Conservation (phyloP, 2,329 filamentous ascomycete genomes). For the Colletotrichum chrysophilum region DNA sequence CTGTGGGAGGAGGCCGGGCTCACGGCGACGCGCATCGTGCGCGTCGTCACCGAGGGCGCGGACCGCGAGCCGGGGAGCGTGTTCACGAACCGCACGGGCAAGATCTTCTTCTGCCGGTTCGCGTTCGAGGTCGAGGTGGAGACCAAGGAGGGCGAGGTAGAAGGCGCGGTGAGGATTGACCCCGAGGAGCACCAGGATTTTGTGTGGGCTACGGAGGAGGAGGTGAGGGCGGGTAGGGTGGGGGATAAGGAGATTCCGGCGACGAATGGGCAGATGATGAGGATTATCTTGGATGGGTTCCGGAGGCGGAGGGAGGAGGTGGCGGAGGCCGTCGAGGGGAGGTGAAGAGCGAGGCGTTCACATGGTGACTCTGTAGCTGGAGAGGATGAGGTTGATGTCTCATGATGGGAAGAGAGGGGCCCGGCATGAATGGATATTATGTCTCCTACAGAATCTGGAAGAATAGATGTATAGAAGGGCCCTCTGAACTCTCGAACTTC, state of each 20-base stretch:
- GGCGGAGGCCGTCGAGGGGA: not conserved
- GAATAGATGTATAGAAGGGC: not conserved
- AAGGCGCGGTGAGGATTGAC: conserved; percentile 36
- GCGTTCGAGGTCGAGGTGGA: conserved; percentile 36
- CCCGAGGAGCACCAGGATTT: conserved; percentile 46
- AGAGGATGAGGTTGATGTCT: not conserved
- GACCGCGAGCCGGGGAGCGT: conserved; percentile 26
- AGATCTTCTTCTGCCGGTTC: conserved; percentile 33
- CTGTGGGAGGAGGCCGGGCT: conserved; percentile 54
- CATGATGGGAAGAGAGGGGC: not conserved
- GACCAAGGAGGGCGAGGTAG: conserved; percentile 25
- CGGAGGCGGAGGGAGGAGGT: conserved; percentile 24
- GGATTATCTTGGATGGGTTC: conserved; percentile 35
- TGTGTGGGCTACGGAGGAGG: conserved; percentile 44
- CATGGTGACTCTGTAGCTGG: not conserved
- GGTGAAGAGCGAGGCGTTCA: not conserved
- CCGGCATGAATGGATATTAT: not conserved
- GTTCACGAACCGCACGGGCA: conserved; percentile 39
- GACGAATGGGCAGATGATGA: conserved; percentile 31
- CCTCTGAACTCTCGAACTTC: not conserved
- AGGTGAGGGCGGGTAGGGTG: conserved; percentile 32
- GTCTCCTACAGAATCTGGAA: not conserved
- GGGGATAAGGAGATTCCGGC: conserved; percentile 32
- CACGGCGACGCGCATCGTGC: conserved; percentile 29
- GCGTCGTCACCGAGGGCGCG: conserved; percentile 31